These are phyloP conservation scores for Rhodotorula sphaerocarpa DNA, from an alignment of 768 basidiomycete species.

Conservation along the genomic window DNA sequence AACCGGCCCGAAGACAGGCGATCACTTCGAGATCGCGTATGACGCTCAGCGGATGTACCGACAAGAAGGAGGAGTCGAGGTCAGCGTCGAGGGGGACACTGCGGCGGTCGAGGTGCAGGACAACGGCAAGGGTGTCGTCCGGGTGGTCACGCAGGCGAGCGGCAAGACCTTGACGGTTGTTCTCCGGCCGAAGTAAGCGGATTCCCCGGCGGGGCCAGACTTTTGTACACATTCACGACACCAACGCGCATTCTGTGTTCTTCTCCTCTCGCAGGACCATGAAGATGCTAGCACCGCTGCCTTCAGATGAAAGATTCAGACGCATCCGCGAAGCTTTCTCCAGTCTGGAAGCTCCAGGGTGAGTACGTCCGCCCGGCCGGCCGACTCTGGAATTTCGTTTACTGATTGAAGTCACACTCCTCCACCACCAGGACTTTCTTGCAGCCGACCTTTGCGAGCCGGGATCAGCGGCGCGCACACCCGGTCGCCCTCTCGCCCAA, in stretches of 20 bases:
- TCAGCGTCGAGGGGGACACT: constrained; percentile 4
- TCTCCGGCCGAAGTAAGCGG: constrained; percentile 2
- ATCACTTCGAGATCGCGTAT: constrained; percentile 22
- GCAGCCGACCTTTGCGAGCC: not conserved
- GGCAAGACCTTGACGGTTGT: constrained; percentile 2
- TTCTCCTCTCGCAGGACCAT: too few relatives aligned
- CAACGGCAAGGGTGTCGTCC: constrained; percentile 5
- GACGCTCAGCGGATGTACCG: constrained; percentile 15
- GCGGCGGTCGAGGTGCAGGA: constrained; percentile 6
- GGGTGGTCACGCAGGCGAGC: not conserved
- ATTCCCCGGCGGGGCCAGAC: not conserved
- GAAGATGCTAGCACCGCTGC: too few relatives aligned
- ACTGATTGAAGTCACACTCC: too few relatives aligned
- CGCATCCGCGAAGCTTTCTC: not conserved
- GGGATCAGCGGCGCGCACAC: too few relatives aligned
- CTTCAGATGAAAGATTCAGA: not conserved
- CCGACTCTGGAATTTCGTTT: too few relatives aligned
- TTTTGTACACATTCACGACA: too few relatives aligned
- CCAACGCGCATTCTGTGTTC: not conserved
- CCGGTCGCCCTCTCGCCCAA: not conserved
- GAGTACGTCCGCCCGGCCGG: too few relatives aligned
- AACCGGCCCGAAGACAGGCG: constrained; percentile 6
- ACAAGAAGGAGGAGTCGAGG: not conserved
- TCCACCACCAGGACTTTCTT: not conserved
- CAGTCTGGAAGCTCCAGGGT: too few relatives aligned